A percentile compares a stretch with the other conserved stretches of the same genome.
Conservation (phyloP, 306 rosid genomes). For the Myrica gale region DNA sequence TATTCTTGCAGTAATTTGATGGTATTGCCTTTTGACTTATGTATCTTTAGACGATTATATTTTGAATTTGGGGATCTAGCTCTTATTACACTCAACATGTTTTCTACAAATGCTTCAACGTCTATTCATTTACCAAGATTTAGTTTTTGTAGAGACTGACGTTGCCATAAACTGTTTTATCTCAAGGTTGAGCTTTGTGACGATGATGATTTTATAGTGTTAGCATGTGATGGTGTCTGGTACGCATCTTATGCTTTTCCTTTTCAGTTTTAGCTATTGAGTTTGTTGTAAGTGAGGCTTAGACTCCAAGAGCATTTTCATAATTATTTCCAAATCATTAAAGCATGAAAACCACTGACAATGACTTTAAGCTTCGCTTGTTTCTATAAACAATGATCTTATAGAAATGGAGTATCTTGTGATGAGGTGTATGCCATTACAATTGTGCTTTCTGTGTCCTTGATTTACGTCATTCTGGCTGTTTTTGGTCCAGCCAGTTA, state of each 20-base stretch:
- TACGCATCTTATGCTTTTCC: constrained; percentile 39
- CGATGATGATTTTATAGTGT: constrained; percentile 76
- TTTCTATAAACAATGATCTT: background rate
- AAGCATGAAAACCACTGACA: background rate
- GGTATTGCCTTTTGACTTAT: constrained; percentile 9
- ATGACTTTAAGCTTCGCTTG: background rate
- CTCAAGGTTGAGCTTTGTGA: constrained; percentile 83
- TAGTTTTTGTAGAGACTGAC: background rate
- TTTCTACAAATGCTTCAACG: background rate
- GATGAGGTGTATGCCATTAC: background rate
- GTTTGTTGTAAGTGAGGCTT: constrained; percentile 6
- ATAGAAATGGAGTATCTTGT: background rate
- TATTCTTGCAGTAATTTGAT: constrained; percentile 25
- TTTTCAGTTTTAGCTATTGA: constrained; percentile 5
- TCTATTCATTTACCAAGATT: background rate
- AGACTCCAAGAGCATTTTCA: background rate
- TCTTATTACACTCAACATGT: background rate
- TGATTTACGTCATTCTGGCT: background rate
- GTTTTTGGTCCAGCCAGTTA: background rate
- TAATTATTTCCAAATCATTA: background rate
- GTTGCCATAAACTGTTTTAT: constrained; percentile 5
- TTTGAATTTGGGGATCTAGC: constrained; percentile 14
- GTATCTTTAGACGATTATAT: constrained; percentile 11
- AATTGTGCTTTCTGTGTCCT: background rate
- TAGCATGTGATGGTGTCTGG: constrained; percentile 96